These are phyloP conservation scores for Puccinia triticina DNA, from an alignment of 1,284 basidiomycete species.

Conservation along the genomic window DNA sequence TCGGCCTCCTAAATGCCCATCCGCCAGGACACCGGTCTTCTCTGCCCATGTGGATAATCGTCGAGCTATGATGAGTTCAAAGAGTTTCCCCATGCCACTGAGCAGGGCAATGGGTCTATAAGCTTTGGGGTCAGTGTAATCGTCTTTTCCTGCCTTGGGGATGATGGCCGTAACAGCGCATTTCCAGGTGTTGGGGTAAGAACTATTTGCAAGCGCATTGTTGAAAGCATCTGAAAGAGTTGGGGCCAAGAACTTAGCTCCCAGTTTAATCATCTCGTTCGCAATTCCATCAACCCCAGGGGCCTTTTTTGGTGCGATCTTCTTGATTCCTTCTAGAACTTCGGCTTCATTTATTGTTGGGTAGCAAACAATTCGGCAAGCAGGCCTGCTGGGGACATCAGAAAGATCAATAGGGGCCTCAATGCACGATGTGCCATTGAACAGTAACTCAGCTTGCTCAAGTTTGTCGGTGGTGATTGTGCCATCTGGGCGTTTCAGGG, in stretches of 20 bases:
- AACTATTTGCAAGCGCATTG: neutral
- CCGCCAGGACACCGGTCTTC: neutral
- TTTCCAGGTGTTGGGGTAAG: conserved; percentile 10
- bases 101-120: conserved; percentile 25
- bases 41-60: conserved; percentile 1
- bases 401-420: neutral
- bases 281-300: conserved; percentile 11
- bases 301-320: neutral
- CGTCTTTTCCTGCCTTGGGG: neutral
- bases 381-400: neutral
- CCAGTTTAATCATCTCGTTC: conserved; percentile 8
- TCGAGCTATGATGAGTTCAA: neutral
- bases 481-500: neutral
- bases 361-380: neutral
- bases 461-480: neutral
- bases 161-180: neutral
- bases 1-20: conserved; percentile 6
- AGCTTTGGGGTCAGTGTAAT: conserved; percentile 19
- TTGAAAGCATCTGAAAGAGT: neutral
- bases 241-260: neutral
- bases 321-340: neutral
- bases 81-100: conserved; percentile 1
- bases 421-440: neutral
- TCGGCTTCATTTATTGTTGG: neutral
- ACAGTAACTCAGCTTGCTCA: conserved; percentile 18